Percentiles rank a stretch among this genome's conserved stretches.
These are phyloP conservation scores for Starmerella sirachaensis DNA, from an alignment of 805 yeast species.

Conservation along the genomic window DNA sequence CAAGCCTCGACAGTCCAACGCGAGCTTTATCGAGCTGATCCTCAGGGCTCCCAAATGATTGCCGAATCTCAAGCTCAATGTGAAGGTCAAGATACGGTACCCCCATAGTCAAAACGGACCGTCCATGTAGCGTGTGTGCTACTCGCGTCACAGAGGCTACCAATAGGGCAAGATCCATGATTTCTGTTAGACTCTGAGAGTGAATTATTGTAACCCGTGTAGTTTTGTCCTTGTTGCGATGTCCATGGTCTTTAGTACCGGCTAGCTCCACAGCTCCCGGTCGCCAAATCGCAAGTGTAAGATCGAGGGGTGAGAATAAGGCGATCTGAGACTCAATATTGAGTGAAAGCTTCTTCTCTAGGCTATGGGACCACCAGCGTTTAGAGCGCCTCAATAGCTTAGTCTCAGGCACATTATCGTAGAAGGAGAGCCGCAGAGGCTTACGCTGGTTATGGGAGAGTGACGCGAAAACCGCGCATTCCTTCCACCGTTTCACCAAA, in stretches of 20 bases:
- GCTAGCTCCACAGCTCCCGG: slow-evolving; percentile 3
- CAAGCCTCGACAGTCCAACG: background rate
- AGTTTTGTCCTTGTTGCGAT: background rate
- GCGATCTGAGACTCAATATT: slow-evolving; percentile 31
- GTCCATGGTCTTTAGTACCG: background rate
- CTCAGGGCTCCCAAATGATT: background rate
- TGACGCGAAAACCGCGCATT: slow-evolving; percentile 60
- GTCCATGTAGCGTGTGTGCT: slow-evolving; percentile 1
- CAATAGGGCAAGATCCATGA: slow-evolving; percentile 13
- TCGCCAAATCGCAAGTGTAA: slow-evolving; percentile 47
- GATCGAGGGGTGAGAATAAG: slow-evolving; percentile 57
- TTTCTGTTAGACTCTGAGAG: slow-evolving; percentile 7
- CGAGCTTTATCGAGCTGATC: background rate
- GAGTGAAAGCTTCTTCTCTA: slow-evolving; percentile 22
- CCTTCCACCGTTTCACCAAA: slow-evolving; percentile 65
- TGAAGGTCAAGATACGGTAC: slow-evolving; percentile 10
- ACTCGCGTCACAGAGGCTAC: slow-evolving; percentile 8
- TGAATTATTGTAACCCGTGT: slow-evolving; percentile 12
- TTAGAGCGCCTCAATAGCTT: slow-evolving; percentile 11
- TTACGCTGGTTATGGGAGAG: slow-evolving; percentile 40
- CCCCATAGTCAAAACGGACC: background rate
- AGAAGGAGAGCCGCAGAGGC: slow-evolving; percentile 54
- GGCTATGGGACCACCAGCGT: slow-evolving; percentile 18
- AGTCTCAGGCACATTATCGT: slow-evolving; percentile 36
- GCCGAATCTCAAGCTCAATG: slow-evolving; percentile 1